Percentiles rank a stretch among this genome's conserved stretches.
phyloP scores from a whole-genome alignment of 306 rosid genomes.

The Gleditsia sinensis region DNA sequence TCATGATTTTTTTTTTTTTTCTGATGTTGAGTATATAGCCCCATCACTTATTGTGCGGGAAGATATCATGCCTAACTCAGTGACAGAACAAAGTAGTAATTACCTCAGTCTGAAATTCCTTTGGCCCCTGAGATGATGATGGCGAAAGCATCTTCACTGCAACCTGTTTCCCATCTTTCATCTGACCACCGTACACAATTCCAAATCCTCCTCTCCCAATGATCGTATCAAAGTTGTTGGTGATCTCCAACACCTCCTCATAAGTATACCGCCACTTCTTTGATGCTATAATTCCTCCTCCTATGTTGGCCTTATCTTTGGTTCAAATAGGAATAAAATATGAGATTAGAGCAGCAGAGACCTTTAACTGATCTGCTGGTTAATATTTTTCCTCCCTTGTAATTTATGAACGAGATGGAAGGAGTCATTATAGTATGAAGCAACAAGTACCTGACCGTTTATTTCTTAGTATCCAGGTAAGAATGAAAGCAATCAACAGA shows the following conservation, averaged over 20 bases:
- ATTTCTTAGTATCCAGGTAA: slow-evolving; percentile 52
- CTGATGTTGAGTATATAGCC: slow-evolving; percentile 3
- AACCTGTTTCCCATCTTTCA: slow-evolving; percentile 60
- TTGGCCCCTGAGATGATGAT: slow-evolving; percentile 70
- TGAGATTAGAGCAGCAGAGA: background rate
- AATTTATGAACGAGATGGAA: slow-evolving; percentile 11
- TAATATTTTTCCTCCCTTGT: slow-evolving; percentile 1
- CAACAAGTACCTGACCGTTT: slow-evolving; percentile 52
- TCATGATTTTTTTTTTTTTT: slow-evolving; percentile 17
- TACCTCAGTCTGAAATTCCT: slow-evolving; percentile 75
- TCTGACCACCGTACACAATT: slow-evolving; percentile 51
- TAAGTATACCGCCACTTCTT: slow-evolving; percentile 57
- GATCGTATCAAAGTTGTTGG: slow-evolving; percentile 48
- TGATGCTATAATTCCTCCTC: slow-evolving; percentile 45
- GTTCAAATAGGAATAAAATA: slow-evolving; percentile 3
- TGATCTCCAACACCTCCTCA: slow-evolving; percentile 55
- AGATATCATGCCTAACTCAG: no score
- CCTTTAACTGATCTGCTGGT: background rate
- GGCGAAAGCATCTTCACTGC: slow-evolving; percentile 70
- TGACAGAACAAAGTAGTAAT: background rate
- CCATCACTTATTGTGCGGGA: no score
- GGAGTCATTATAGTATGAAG: no score
- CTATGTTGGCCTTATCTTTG: slow-evolving; percentile 34
- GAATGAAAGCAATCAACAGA: slow-evolving; percentile 29
- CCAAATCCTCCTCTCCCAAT: slow-evolving; percentile 80